phyloP scores from a whole-genome alignment of 352 stramenopile species.

The Plasmopara muralis region DNA sequence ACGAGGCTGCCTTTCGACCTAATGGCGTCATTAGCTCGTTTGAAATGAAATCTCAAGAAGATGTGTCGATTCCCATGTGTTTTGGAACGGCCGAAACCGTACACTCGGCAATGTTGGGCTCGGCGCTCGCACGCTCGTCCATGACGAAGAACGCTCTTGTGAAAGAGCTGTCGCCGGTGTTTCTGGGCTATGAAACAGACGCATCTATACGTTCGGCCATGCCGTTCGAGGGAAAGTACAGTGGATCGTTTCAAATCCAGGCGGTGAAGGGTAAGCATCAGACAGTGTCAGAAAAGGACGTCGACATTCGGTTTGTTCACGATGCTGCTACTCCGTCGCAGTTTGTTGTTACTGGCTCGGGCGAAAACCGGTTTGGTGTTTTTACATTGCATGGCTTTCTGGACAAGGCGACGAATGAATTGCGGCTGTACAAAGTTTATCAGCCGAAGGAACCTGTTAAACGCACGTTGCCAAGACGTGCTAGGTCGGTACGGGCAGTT shows the following conservation, averaged over 20 bases:
- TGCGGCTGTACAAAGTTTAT: constrained; percentile 84
- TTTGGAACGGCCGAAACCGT: constrained; percentile 25
- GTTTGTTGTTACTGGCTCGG: constrained; percentile 60
- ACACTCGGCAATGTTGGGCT: constrained; percentile 43
- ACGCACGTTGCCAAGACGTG: constrained; percentile 52
- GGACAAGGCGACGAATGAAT: constrained; percentile 67
- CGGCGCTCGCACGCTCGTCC: constrained; percentile 49
- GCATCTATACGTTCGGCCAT: constrained; percentile 52
- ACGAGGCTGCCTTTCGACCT: constrained; percentile 60
- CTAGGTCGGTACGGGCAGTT: constrained; percentile 17
- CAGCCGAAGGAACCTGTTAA: constrained; percentile 79
- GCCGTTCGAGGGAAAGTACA: constrained; percentile 78
- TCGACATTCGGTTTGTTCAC: constrained; percentile 77
- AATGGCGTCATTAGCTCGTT: constrained; percentile 77
- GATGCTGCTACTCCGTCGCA: constrained; percentile 54
- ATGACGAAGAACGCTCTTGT: constrained; percentile 30
- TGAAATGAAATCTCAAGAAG: constrained; percentile 84
- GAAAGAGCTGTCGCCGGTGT: constrained; percentile 45
- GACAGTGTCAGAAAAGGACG: constrained; percentile 73
- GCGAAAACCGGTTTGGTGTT: constrained; percentile 74
- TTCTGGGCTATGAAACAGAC: constrained; percentile 63
- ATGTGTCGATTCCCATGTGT: constrained; percentile 54
- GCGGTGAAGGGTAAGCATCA: constrained; percentile 77
- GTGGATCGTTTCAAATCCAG: constrained; percentile 83
- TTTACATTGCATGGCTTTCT: constrained; percentile 71